Evolutionary conservation across 768 basidiomycete genomes (phyloP).

Genomic region (Termitomyces sp.): DNA sequence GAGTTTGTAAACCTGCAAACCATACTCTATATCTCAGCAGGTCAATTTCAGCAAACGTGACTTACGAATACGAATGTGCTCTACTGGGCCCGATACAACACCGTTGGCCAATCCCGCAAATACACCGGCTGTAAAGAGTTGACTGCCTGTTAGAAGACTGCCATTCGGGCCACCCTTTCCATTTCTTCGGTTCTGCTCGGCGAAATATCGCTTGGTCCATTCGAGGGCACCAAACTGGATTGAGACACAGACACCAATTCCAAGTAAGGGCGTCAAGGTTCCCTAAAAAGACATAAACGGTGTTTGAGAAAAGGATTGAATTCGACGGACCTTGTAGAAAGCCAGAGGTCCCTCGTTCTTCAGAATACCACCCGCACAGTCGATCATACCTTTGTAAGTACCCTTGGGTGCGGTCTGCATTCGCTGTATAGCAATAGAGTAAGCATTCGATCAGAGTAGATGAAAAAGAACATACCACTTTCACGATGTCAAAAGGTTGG

Average conservation of each 20-base stretch:
- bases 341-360: slow-evolving; percentile 89
- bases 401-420: slow-evolving; percentile 93
- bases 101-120: slow-evolving; percentile 88
- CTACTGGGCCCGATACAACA: slow-evolving; percentile 91
- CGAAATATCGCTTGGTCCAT: slow-evolving; percentile 76
- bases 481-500: slow-evolving; percentile 96
- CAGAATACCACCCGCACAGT: slow-evolving; percentile 86
- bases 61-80: slow-evolving; percentile 95
- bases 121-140: slow-evolving; percentile 75
- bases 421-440: slow-evolving; percentile 40
- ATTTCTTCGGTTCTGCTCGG: slow-evolving; percentile 46
- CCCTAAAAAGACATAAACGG: slow-evolving; percentile 44
- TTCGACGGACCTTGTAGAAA: slow-evolving; percentile 78
- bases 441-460: neutral
- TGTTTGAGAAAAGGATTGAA: neutral
- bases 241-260: slow-evolving; percentile 92
- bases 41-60: slow-evolving; percentile 10
- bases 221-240: slow-evolving; percentile 94
- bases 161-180: slow-evolving; percentile 68
- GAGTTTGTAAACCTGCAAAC: slow-evolving; percentile 81
- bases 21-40: neutral
- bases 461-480: slow-evolving; percentile 65
- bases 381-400: slow-evolving; percentile 82
- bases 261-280: slow-evolving; percentile 83
- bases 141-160: slow-evolving; percentile 47